Percentiles rank a stretch among this genome's conserved stretches.
Conservation (phyloP, 2,329 filamentous ascomycete species). For the Colletotrichum higginsianum region DNA sequence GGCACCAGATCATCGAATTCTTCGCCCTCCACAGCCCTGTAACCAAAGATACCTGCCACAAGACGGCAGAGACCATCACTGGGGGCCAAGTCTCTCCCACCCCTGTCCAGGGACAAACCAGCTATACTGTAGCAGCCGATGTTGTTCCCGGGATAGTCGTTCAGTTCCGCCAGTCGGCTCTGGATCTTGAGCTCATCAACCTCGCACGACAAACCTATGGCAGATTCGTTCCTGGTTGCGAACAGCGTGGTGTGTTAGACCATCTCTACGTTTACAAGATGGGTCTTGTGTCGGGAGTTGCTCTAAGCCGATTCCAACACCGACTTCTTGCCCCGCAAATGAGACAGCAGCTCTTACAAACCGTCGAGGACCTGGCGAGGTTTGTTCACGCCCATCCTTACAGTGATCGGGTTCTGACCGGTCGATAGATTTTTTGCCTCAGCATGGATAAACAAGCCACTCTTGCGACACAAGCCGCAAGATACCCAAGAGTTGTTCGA, state of each 20-base stretch:
- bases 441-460: background rate
- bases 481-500: background rate
- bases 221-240: background rate
- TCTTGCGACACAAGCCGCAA: background rate
- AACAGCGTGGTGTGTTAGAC: background rate
- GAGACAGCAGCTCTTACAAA: background rate
- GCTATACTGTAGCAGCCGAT: background rate
- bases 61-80: background rate
- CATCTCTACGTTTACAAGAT: background rate
- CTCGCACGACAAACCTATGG: background rate
- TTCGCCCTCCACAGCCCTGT: background rate
- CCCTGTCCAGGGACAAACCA: background rate
- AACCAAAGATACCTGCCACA: background rate
- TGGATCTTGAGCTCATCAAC: background rate
- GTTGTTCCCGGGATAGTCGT: background rate
- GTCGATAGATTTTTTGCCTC: background rate
- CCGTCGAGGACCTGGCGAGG: conserved; percentile 3
- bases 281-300: background rate
- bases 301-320: conserved; percentile 1
- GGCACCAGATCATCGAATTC: background rate
- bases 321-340: background rate
- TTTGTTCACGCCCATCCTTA: background rate
- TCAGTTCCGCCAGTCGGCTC: background rate
- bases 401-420: background rate
- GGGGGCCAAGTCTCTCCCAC: background rate